These are phyloP conservation scores for Tolypocladium album DNA, from an alignment of 2,329 filamentous ascomycete species.

Conservation along the genomic window DNA sequence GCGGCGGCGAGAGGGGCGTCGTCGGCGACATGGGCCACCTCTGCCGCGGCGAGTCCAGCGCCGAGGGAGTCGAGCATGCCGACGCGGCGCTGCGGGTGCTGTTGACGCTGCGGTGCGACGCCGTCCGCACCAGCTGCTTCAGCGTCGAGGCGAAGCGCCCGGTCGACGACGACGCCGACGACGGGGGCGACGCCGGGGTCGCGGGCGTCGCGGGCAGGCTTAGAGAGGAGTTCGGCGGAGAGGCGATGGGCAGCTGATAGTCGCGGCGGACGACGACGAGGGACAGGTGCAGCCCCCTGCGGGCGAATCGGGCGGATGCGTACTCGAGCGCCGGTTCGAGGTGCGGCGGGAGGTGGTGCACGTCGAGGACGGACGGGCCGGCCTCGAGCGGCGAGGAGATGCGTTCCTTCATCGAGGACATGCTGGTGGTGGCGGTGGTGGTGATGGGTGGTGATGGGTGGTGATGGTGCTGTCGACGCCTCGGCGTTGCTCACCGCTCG, in stretches of 20 bases:
- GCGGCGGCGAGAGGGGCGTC: conserved; percentile 29
- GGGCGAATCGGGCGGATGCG: conserved; percentile 42
- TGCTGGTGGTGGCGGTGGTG: conserved; percentile 6
- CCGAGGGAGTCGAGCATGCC: not conserved
- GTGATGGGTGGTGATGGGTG: too few species aligned
- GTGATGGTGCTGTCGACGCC: too few species aligned
- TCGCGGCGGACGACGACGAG: conserved; percentile 47
- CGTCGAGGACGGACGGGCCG: conserved; percentile 46
- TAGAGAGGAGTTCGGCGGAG: conserved; percentile 10
- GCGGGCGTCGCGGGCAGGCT: conserved; percentile 4
- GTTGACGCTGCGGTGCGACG: conserved; percentile 9
- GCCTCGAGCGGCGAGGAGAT: conserved; percentile 57
- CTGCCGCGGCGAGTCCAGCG: not conserved
- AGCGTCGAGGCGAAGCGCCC: conserved; percentile 19
- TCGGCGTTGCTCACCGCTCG: not conserved
- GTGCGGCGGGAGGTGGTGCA: conserved; percentile 44
- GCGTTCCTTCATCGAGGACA: conserved; percentile 37
- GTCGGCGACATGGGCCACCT: conserved; percentile 21
- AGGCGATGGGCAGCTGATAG: conserved; percentile 37
- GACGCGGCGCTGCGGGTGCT: conserved; percentile 5
- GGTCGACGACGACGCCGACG: conserved; percentile 9
- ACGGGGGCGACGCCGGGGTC: conserved; percentile 15
- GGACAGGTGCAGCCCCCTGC: conserved; percentile 44
- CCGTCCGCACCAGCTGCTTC: conserved; percentile 19
- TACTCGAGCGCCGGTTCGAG: conserved; percentile 47